These are phyloP conservation scores for Phytophthora litchii DNA, from an alignment of 352 stramenopile genomes.

Conservation along the genomic window DNA sequence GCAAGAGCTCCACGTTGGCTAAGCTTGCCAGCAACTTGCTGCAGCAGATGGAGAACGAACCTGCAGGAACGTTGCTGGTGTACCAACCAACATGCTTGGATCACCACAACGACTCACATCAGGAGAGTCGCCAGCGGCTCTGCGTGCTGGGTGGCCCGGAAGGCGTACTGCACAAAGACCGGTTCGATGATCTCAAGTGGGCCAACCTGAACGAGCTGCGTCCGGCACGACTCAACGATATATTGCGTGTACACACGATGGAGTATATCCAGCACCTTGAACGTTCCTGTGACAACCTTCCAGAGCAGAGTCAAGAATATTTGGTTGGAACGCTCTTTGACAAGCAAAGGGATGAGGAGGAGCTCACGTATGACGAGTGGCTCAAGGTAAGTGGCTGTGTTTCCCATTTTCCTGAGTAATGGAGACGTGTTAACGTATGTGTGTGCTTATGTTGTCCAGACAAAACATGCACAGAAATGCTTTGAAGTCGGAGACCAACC, in stretches of 20 bases:
- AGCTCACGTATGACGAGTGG: slow-evolving; percentile 52
- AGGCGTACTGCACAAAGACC: slow-evolving; percentile 66
- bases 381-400: slow-evolving; percentile 38
- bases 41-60: slow-evolving; percentile 33
- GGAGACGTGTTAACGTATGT: neutral
- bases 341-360: slow-evolving; percentile 21
- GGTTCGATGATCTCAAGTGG: slow-evolving; percentile 68
- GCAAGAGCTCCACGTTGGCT: slow-evolving; percentile 30
- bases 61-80: slow-evolving; percentile 54
- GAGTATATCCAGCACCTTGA: slow-evolving; percentile 74
- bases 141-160: slow-evolving; percentile 59
- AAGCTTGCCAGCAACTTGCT: slow-evolving; percentile 36
- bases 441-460: slow-evolving; percentile 22
- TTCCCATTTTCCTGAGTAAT: neutral
- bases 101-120: slow-evolving; percentile 78
- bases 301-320: slow-evolving; percentile 51
- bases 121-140: slow-evolving; percentile 69
- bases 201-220: slow-evolving; percentile 60
- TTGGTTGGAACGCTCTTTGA: slow-evolving; percentile 50
- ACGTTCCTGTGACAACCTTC: slow-evolving; percentile 41
- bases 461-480: slow-evolving; percentile 48
- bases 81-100: slow-evolving; percentile 76
- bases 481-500: slow-evolving; percentile 55
- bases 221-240: slow-evolving; percentile 56
- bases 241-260: slow-evolving; percentile 66